Base-by-base conservation (phyloP, 805 yeast genomes). In the Metschnikowia corniflorae region DNA sequence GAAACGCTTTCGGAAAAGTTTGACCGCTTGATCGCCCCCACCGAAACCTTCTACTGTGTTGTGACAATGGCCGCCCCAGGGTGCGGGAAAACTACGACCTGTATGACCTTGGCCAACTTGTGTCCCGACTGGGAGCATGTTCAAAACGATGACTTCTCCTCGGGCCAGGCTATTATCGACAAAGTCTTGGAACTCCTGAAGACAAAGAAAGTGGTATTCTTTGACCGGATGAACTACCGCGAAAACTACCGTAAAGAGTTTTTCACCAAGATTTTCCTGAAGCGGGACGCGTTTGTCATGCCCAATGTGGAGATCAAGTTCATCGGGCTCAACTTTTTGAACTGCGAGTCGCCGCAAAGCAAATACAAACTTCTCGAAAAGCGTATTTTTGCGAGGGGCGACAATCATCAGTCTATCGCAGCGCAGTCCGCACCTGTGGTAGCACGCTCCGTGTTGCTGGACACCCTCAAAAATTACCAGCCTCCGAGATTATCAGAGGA, bases 31-130 rank as follows among this genome's bases (percentile, higher is more conserved):
- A 51, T 26, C 43, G 43, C 30, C 39, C 22, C 58, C 2, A 64
- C 69, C 4, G 32, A 26, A n/a, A 32, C 42, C n/a, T 40, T 36
- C 2, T 85, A 77, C 54, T 74, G 86, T 0, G 49, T 93, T 2
- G 73, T 88, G 2, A 89, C 97, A 0, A 78, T 89, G 7, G 89
- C 97, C 0, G 86, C 95, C 0, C 76, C 91, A 34, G 97, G 97
- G 0, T 86, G 96, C 60, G 98, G 98, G 5, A 93, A 93, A 53
- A 87, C 97, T 0, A 86, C 97, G 0, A 75, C 85, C 0, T 76
- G 86, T 3, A 56, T 75, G 31, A 80, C 88, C 0, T 62, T 93
- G 26, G 48, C 53, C 0, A 54, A 70, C 9, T 55, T 89, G 14
- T 80, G 68, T 38, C 78, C 81, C 1, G 54, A 61, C 0, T 82